Conservation (phyloP, 2,329 filamentous ascomycete species). For the Pseudofabraea citricarpa region DNA sequence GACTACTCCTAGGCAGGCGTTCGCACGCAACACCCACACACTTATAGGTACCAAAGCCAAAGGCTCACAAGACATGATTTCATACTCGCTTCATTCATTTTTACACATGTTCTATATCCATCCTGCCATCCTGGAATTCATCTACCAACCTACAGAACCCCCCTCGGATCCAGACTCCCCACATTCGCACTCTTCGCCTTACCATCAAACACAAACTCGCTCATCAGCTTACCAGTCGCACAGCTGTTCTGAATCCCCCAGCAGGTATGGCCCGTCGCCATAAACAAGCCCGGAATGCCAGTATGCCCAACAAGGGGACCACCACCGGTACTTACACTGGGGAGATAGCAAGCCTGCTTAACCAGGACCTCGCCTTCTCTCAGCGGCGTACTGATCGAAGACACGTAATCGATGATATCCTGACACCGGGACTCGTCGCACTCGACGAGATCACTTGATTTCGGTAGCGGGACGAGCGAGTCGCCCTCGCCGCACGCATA, state of each 20-base stretch:
- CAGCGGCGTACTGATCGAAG: constrained; percentile 60
- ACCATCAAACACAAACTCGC: constrained; percentile 74
- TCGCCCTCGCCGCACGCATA: constrained; percentile 94
- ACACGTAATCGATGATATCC: constrained; percentile 78
- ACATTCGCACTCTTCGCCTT: constrained; percentile 63
- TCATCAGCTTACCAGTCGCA: constrained; percentile 76
- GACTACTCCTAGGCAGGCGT: too few relatives aligned
- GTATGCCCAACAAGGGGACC: constrained; percentile 75
- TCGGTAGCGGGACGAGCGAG: constrained; percentile 65
- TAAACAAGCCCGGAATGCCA: constrained; percentile 65
- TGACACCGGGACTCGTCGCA: constrained; percentile 74
- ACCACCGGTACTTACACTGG: constrained; percentile 46
- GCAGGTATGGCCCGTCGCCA: constrained; percentile 90
- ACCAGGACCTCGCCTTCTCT: constrained; percentile 63
- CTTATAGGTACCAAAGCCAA: too few relatives aligned
- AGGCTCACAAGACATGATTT: too few relatives aligned
- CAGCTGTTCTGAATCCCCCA: constrained; percentile 98
- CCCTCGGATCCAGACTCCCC: constrained; percentile 60
- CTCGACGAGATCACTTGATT: constrained; percentile 68
- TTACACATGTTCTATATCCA: background rate
- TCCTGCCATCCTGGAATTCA: background rate
- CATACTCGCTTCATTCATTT: background rate
- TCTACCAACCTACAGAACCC: constrained; percentile 39
- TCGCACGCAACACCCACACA: too few relatives aligned
- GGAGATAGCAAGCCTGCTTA: constrained; percentile 90